Evolutionary conservation across 2,329 filamentous ascomycete species (phyloP), one percentile per base, ranked within the genome.

Genomic region (Aureobasidium lini): DNA sequence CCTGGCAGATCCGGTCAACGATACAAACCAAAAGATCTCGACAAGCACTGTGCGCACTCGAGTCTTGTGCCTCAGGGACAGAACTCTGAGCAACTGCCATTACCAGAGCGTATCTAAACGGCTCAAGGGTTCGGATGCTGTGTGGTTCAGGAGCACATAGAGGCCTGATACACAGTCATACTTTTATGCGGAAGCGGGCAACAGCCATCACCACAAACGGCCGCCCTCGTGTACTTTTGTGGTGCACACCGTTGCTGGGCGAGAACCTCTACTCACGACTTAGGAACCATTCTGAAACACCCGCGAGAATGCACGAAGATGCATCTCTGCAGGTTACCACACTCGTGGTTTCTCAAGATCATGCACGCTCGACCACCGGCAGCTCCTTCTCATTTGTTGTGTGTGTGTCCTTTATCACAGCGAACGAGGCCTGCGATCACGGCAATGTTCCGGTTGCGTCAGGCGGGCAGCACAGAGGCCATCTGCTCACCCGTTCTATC

Each of bases 221-320:
- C 32, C 40, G 37, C 7, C 11, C 34, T 36, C 39, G 52, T 56
- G 29, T 46, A 37, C 29, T 31, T 18, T 34, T 18, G 16, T 48
- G 34, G 50, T 23, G 29, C n/a, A 18, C 54, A n/a, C 54, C 54
- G 54, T 57, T 57, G 32, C 43, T 57, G 36, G 44, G 18, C 54
- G 34, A 57, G 54, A 57, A 57, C 42, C 54, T 57, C 54, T 48
- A 57, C 43, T 47, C 54, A 47, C 23, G 54, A 48, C 54, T 31
- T 34, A 40, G 43, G 32, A 57, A 57, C 54, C 42, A 48, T 40
- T 16, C 8, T 57, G 54, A 57, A 57, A 57, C 54, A 47, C 42
- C 28, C 54, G 43, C 32, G 32, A 57, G 31, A 13, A 48, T 47
- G 54, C 54, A 48, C 34, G 31, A 46, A 57, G 52, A 57, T 37